Base-by-base conservation (phyloP, 345 rosid genomes). In the Brassica rapa region DNA sequence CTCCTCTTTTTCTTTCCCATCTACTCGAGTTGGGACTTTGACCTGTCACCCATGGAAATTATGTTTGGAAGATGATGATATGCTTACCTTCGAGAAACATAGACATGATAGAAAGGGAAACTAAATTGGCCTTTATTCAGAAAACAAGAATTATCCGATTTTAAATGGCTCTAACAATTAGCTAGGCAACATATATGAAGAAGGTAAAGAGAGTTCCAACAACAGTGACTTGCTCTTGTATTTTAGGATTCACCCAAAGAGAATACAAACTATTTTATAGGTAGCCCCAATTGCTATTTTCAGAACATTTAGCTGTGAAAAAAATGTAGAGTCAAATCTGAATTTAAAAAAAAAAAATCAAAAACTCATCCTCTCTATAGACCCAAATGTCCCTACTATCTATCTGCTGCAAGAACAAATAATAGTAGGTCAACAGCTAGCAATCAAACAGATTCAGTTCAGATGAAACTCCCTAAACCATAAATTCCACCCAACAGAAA, bases 11-110 rank as follows among this genome's bases (percentile, higher is more conserved):
- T 86, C 92, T 11, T 78, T 71, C 12, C 84, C 85, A 86, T 91
- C 70, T 16, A 93, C 81, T 83, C 89, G 88, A 73, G 93, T 88
- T 39, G 96, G 89, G 27, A 93, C 91, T 89, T 91, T 93, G 10
- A 93, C 96, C 98, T 93, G 73, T 30, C 51, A 49, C 15, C 63
- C 78, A 70, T 68, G 8, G 27, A 49, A 39, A 73, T 75, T 66
- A 35, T 10, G 23, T 21, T 68, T 49, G 16, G 23, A 53, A 53
- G 59, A 53, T 53, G 8, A 49, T 43, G 3, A 39, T 39, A 43
- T 33, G 1, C 37, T 39, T 33, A 62, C 56, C 32, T 8, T 23
- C 23, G n/a, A 10, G 4, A 49, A 8, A 46, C 55, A 4, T 33
- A 61, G 19, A 75, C 9, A 15, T 1, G 1, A 4, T 6, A 24